Conservation (phyloP, 176 grass and related monocot genomes). For the Pharus latifolius region DNA sequence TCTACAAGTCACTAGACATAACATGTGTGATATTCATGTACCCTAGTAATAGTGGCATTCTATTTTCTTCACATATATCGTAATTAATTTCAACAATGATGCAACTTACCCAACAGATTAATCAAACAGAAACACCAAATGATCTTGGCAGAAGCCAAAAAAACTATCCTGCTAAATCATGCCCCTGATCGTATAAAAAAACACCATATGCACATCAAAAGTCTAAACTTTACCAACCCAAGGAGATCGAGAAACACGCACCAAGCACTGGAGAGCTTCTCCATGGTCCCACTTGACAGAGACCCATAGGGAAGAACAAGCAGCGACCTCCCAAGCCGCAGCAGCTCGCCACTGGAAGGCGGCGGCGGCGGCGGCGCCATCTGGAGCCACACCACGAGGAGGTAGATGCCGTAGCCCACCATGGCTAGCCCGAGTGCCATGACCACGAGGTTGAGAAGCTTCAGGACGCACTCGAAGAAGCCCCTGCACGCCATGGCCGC, state of each 20-base stretch:
- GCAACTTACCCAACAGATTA: too few species aligned
- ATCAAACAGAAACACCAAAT: too few species aligned
- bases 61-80: background rate
- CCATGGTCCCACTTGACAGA: constrained; percentile 17
- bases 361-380: constrained; percentile 14
- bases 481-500: constrained; percentile 55
- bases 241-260: constrained; percentile 29
- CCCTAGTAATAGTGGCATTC: background rate
- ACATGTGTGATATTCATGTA: background rate
- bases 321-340: constrained; percentile 42
- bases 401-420: constrained; percentile 63
- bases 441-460: constrained; percentile 66
- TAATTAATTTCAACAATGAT: too few species aligned
- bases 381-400: constrained; percentile 62
- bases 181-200: too few species aligned
- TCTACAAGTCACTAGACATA: background rate
- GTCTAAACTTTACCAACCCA: background rate
- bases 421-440: constrained; percentile 58
- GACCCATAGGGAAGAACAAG: constrained; percentile 24
- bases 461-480: constrained; percentile 64
- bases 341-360: background rate
- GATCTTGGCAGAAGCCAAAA: too few species aligned
- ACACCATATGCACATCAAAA: background rate
- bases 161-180: too few species aligned
- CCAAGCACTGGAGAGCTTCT: constrained; percentile 64